Conservation (phyloP, 164 flowering plant species). For the Liriodendron chinense region DNA sequence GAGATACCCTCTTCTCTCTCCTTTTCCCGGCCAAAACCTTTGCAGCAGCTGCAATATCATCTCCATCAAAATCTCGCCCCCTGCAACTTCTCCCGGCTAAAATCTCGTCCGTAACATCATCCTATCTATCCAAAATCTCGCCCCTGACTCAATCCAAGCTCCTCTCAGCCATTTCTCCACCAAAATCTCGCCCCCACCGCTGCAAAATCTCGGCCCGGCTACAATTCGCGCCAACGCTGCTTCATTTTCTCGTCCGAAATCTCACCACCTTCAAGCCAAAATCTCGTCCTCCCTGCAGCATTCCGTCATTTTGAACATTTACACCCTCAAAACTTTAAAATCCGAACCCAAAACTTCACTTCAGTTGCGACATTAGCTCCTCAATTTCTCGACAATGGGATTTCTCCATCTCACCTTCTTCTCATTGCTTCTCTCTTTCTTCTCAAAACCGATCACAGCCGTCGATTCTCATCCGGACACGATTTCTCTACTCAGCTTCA, state of each 20-base stretch:
- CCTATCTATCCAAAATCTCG: not conserved
- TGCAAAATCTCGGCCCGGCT: not conserved
- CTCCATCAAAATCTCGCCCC: not conserved
- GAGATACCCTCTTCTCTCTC: not conserved
- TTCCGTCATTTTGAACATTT: not conserved
- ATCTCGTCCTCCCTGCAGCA: not conserved
- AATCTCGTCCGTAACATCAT: not conserved
- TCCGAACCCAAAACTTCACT: not conserved
- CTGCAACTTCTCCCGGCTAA: not conserved
- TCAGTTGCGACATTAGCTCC: not conserved
- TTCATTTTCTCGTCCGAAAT: not conserved
- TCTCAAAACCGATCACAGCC: constrained; percentile 4
- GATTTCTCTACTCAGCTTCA: constrained; percentile 43
- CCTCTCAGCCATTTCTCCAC: not conserved
- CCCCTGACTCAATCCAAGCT: not conserved
- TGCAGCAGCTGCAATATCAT: not conserved
- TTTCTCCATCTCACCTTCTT: constrained; percentile 4
- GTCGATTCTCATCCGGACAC: constrained; percentile 22
- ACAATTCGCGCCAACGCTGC: not conserved
- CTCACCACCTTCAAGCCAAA: not conserved
- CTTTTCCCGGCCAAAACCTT: not conserved
- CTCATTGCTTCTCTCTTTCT: constrained; percentile 13
- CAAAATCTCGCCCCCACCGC: not conserved
- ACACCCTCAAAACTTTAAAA: not conserved
- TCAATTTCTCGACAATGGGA: not conserved